These are phyloP conservation scores for Musa balbisiana DNA, from an alignment of 202 grass and related monocot genomes.

Conservation along the genomic window DNA sequence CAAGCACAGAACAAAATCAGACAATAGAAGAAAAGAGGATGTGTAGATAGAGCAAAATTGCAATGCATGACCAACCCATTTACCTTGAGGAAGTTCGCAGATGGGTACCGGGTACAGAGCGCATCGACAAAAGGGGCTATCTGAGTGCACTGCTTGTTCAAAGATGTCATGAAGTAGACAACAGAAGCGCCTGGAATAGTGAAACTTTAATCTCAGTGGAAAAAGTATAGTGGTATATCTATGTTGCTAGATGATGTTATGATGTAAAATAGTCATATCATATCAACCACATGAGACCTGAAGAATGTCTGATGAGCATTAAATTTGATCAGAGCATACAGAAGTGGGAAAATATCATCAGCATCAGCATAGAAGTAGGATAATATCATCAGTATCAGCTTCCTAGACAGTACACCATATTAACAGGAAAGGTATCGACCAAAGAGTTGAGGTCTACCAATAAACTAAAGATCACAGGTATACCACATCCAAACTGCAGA, in stretches of 20 bases:
- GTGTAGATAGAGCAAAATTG: no score
- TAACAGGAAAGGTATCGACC: no score
- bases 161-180: constrained; percentile 74
- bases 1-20: constrained; percentile 11
- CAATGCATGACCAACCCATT: not conserved
- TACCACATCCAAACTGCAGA: not conserved
- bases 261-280: not conserved
- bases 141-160: constrained; percentile 65
- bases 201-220: not conserved
- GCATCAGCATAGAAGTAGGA: not conserved
- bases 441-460: no score
- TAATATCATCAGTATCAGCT: no score
- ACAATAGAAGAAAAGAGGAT: not conserved
- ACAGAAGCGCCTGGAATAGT: constrained; percentile 57
- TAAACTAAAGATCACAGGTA: no score
- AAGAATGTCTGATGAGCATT: not conserved
- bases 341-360: not conserved
- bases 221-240: not conserved
- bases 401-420: no score
- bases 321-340: not conserved
- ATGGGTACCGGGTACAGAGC: constrained; percentile 77
- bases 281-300: not conserved
- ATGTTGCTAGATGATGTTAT: not conserved
- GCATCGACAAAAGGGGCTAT: constrained; percentile 58
- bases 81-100: constrained; percentile 91